These are phyloP conservation scores for Leishmania gerbilli DNA, from an alignment of 208 protist genomes.

Conservation along the genomic window DNA sequence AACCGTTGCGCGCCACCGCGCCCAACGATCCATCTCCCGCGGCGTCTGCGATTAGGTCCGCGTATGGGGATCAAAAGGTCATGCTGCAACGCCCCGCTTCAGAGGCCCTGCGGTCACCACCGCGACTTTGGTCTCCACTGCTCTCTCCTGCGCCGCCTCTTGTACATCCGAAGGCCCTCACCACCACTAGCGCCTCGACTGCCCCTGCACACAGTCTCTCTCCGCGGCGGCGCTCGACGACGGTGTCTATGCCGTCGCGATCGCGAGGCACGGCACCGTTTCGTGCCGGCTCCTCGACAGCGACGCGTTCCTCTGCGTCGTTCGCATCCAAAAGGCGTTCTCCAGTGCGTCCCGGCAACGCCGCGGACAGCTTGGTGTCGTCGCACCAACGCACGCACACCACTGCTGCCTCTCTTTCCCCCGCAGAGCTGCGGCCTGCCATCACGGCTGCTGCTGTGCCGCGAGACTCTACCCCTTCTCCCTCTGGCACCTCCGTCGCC, in stretches of 20 bases:
- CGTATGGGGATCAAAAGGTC: not conserved
- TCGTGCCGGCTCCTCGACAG: not conserved
- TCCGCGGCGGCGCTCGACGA: conserved; percentile 5
- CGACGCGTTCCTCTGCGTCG: conserved; percentile 5
- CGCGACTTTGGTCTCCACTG: not conserved
- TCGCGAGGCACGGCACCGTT: not conserved
- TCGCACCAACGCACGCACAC: not conserved
- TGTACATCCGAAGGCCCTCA: not conserved
- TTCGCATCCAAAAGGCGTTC: not conserved
- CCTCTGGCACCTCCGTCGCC: not conserved
- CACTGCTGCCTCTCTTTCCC: not conserved
- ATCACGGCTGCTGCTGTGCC: not conserved
- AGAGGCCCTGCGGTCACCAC: not conserved
- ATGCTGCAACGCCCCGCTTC: not conserved
- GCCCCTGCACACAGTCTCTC: not conserved
- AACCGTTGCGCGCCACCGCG: not conserved
- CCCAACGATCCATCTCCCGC: conserved; percentile 1
- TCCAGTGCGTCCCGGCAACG: not conserved
- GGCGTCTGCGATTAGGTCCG: conserved; percentile 6
- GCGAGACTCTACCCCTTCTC: conserved; percentile 1
- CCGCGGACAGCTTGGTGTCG: not conserved
- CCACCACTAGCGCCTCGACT: not conserved
- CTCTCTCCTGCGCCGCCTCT: conserved; percentile 6
- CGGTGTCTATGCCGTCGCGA: conserved; percentile 4
- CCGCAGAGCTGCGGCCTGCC: not conserved